Evolutionary conservation across 257 asterid genomes (phyloP).

Genomic region (Verbascum thapsus): DNA sequence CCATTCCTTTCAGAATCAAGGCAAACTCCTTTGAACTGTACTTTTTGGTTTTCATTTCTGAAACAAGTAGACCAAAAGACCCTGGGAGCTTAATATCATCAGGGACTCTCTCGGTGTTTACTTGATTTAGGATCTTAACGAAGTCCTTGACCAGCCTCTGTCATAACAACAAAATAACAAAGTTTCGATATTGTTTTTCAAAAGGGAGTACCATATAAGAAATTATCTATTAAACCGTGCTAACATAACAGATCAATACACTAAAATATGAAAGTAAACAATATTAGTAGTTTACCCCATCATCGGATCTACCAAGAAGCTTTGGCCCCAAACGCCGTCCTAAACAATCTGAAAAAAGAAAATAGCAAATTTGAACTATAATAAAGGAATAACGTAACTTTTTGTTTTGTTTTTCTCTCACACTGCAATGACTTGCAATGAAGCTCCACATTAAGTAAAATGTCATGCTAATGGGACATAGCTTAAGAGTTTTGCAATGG

Average conservation of each 20-base stretch:
- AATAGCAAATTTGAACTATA: constrained; percentile 29
- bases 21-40: constrained; percentile 87
- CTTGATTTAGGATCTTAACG: constrained; percentile 87
- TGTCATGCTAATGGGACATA: neutral
- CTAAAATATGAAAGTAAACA: constrained; percentile 15
- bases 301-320: constrained; percentile 85
- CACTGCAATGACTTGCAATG: constrained; percentile 8
- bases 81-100: constrained; percentile 80
- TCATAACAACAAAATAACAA: constrained; percentile 36
- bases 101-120: constrained; percentile 86
- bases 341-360: constrained; percentile 77
- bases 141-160: constrained; percentile 94
- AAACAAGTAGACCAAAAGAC: constrained; percentile 83
- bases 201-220: no score
- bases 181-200: constrained; percentile 23
- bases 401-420: constrained; percentile 12
- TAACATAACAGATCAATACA: constrained; percentile 19
- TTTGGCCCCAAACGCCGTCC: constrained; percentile 97
- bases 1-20: constrained; percentile 94
- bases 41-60: constrained; percentile 86
- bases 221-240: constrained; percentile 14
- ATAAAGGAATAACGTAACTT: constrained; percentile 8
- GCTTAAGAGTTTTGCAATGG: neutral
- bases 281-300: constrained; percentile 64
- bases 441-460: constrained; percentile 13